Evolutionary conservation across 1,139 yeast genomes (phyloP), one percentile per base, ranked within the genome.

Genomic region (Candida pseudoviswanathii): DNA sequence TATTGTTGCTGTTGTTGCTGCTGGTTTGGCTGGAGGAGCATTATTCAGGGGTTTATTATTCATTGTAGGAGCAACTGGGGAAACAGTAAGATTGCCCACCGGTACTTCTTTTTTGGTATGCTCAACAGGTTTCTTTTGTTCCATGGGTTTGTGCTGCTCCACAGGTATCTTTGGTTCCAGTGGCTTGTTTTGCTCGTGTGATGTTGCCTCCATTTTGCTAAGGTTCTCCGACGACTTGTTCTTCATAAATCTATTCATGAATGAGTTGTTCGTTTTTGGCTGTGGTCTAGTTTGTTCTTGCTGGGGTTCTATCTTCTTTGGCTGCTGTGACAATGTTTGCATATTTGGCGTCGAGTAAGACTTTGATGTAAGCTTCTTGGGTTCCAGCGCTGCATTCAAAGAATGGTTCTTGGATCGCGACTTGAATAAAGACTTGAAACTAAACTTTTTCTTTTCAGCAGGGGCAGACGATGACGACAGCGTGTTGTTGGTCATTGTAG

Each of bases 361-460:
- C 51, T 66, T 69, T 4, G 65, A 54, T 21, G 60, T 54, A 39
- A 62, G 27, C 48, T 63, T 64, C 24, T 53, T 53, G 9, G 45
- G 45, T 33, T 42, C 45, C 40, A 42, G 45, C 5, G 39, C n/a
- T 27, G 32, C 34, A 37, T 56, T 63, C 45, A 68, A 61, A 25
- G 65, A 57, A 51, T 67, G 71, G 46, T 53, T 60, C 49, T 61
- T 70, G 3, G 75, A 65, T 53, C 63, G 70, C 49, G 67, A 62
- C 54, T 70, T 74, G 60, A 76, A 76, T 39, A 76, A 61, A 2
- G 73, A 61, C 47, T 65, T 70, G 61, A 76, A 71, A 43, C 78
- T 72, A 54, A 76, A 76, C 51, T 67, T 69, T 53, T 73, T 75
- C 60, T 64, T 66, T 49, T 53, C 16, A 38, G 72, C 74, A 59